These are phyloP conservation scores for Chalciporus pseudorubinellus DNA, from an alignment of 768 basidiomycete species.

Conservation along the genomic window DNA sequence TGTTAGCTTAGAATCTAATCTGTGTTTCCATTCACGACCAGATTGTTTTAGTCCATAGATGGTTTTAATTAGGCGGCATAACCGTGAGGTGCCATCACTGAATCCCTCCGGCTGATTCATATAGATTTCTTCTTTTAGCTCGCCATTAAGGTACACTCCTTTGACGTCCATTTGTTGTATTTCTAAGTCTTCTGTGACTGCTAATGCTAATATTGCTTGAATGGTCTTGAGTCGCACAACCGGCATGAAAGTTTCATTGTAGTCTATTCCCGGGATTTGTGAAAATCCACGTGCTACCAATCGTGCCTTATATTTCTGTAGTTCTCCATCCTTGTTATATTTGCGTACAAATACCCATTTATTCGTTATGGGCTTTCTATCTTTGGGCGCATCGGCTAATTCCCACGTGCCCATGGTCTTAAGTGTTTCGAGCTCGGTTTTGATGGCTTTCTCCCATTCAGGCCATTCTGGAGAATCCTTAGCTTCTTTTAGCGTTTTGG, in stretches of 20 bases:
- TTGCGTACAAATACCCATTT: constrained; percentile 29
- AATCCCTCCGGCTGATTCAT: constrained; percentile 31
- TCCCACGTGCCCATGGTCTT: constrained; percentile 17
- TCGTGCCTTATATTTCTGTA: constrained; percentile 31
- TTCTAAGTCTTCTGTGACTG: constrained; percentile 20
- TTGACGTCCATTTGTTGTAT: constrained; percentile 31
- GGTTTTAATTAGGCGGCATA: constrained; percentile 21
- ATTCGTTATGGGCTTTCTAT: constrained; percentile 24
- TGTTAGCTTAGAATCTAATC: constrained; percentile 7
- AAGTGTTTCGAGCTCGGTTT: neutral
- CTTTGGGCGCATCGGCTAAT: constrained; percentile 22
- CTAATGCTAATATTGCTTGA: constrained; percentile 21
- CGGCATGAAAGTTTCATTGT: constrained; percentile 33
- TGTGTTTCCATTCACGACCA: constrained; percentile 28
- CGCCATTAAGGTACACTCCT: constrained; percentile 30
- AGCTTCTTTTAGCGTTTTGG: neutral
- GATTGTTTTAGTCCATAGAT: constrained; percentile 34
- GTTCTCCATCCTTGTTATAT: neutral
- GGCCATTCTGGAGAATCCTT: neutral
- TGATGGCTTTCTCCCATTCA: constrained; percentile 4
- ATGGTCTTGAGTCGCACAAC: constrained; percentile 26
- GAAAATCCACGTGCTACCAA: constrained; percentile 40
- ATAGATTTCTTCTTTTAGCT: constrained; percentile 33
- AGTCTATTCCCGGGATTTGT: constrained; percentile 38
- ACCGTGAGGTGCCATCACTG: constrained; percentile 8